A percentile compares a stretch with the other conserved stretches of the same genome.
Evolutionary conservation across 2,329 filamentous ascomycete genomes (phyloP).

Genomic region (Lasiodiplodia sp.): DNA sequence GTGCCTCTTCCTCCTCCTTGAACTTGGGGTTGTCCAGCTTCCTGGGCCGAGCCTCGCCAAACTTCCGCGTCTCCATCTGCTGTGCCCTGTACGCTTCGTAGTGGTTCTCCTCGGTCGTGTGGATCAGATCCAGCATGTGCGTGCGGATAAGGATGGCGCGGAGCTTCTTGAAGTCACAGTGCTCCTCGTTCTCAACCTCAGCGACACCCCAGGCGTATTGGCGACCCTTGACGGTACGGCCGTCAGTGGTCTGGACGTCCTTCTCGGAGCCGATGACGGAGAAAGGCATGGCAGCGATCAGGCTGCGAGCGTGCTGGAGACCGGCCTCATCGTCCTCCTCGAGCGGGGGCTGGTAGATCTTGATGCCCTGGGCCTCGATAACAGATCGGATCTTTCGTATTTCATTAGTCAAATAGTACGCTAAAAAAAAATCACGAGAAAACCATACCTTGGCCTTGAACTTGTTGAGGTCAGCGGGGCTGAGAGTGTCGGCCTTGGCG

Average conservation of each 20-base stretch:
- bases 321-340: conserved; percentile 99
- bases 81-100: conserved; percentile 99
- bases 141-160: conserved; percentile 98
- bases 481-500: conserved; percentile 97
- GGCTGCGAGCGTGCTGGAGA: conserved; percentile 89
- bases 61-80: conserved; percentile 99
- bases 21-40: conserved; percentile 99
- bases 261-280: conserved; percentile 99
- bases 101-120: conserved; percentile 98
- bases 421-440: not conserved
- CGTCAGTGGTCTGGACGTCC: conserved; percentile 95
- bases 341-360: conserved; percentile 97
- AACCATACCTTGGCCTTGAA: conserved; percentile 90
- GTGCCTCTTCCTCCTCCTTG: conserved; percentile 98
- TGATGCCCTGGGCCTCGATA: conserved; percentile 98
- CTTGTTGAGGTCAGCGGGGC: conserved; percentile 85
- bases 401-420: conserved; percentile 32
- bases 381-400: conserved; percentile 80
- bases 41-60: conserved; percentile 93
- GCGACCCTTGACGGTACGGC: conserved; percentile 96
- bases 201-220: conserved; percentile 99
- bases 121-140: conserved; percentile 99
- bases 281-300: conserved; percentile 98
- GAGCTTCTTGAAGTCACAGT: conserved; percentile 99
- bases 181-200: conserved; percentile 99